Conservation (phyloP, 2,329 filamentous ascomycete genomes). For the Tolypocladium endophyticum region DNA sequence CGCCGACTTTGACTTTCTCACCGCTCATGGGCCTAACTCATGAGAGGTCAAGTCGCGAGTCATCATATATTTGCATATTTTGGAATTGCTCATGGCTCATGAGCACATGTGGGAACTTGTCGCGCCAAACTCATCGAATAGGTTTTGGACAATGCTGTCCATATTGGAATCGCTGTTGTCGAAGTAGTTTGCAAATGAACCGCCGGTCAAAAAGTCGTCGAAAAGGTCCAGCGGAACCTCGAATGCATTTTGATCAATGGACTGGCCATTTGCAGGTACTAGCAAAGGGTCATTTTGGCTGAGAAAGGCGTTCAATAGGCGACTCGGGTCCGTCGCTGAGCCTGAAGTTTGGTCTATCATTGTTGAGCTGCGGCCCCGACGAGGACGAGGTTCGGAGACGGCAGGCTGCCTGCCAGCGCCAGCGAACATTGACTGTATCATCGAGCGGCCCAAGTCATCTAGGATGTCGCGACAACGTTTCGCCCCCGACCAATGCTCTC, state of each 20-base stretch:
- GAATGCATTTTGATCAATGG: constrained; percentile 8
- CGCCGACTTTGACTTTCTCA: constrained; percentile 53
- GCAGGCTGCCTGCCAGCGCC: not conserved
- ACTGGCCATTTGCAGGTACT: not conserved
- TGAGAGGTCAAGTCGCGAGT: not conserved
- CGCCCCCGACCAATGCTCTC: constrained; percentile 41
- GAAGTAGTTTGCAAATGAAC: constrained; percentile 17
- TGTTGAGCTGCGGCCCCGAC: not conserved
- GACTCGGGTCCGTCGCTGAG: not conserved
- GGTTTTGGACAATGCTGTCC: constrained; percentile 20
- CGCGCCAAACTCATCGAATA: constrained; percentile 18
- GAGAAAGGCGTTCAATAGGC: not conserved
- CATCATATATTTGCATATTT: not conserved
- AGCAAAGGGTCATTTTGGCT: not conserved
- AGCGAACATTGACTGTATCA: constrained; percentile 9
- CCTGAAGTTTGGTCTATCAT: not conserved
- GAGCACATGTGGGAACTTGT: not conserved
- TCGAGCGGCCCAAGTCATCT: constrained; percentile 25
- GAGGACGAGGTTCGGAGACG: not conserved
- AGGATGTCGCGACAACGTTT: constrained; percentile 33
- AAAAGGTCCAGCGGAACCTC: constrained; percentile 8
- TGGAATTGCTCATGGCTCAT: not conserved
- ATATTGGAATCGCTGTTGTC: constrained; percentile 16
- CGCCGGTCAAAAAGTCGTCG: constrained; percentile 13
- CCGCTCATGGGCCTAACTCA: constrained; percentile 24